Conservation (phyloP, 768 basidiomycete species). For the Tricholoma hemisulphureum region DNA sequence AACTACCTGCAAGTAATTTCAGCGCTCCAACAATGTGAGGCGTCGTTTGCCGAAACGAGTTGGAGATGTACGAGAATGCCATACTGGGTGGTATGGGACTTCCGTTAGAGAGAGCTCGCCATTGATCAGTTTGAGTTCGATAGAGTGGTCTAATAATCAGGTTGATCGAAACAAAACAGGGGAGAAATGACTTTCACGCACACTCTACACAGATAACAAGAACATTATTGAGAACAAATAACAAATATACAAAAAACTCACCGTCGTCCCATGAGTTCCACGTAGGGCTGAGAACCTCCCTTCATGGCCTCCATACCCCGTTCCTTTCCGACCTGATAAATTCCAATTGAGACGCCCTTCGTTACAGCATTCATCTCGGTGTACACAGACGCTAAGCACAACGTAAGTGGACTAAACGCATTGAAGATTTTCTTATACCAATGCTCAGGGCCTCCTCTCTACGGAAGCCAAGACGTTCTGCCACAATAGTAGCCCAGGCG, state of each 20-base stretch:
- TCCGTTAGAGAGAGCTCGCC: conserved; percentile 80
- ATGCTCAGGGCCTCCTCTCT: conserved; percentile 90
- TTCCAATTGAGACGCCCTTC: conserved; percentile 82
- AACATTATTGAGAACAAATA: not conserved
- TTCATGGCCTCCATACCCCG: conserved; percentile 53
- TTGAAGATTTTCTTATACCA: conserved; percentile 40
- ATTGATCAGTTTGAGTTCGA: conserved; percentile 62
- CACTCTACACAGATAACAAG: not conserved
- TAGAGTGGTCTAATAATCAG: conserved; percentile 69
- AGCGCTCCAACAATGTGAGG: conserved; percentile 77
- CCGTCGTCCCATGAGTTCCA: conserved; percentile 82
- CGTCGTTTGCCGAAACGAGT: conserved; percentile 75
- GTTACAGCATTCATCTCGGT: conserved; percentile 89
- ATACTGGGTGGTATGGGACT: conserved; percentile 64
- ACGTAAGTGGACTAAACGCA: not conserved
- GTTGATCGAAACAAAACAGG: not conserved
- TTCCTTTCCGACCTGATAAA: conserved; percentile 58
- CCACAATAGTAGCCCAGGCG: conserved; percentile 87
- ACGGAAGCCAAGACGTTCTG: conserved; percentile 82
- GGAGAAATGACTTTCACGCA: not conserved
- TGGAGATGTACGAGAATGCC: conserved; percentile 84
- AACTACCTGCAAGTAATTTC: conserved; percentile 63
- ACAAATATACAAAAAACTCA: conserved; percentile 21
- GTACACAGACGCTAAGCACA: conserved; percentile 73
- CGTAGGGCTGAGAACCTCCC: conserved; percentile 73